Percentiles rank a stretch among this genome's conserved stretches.
phyloP scores from a whole-genome alignment of 225 moss, liverwort and hornwort species.

The Rhytidiadelphus loreus region DNA sequence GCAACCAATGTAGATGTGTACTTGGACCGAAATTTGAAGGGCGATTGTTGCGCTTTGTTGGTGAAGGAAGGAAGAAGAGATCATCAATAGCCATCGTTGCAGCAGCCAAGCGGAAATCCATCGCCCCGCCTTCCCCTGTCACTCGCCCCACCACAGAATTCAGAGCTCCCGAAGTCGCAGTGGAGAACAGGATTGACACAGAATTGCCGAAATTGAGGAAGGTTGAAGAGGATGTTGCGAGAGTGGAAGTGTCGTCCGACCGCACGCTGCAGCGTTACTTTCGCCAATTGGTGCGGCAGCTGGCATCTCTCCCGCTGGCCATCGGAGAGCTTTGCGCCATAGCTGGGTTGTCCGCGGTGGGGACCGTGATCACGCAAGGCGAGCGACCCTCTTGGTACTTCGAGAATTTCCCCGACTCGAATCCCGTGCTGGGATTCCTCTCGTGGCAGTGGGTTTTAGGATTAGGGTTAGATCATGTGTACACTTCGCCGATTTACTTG shows the following conservation, averaged over 20 bases:
- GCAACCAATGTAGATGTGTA: not conserved
- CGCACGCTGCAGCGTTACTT: constrained; percentile 7
- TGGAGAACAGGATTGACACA: not conserved
- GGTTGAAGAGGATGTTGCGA: not conserved
- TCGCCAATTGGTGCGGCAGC: constrained; percentile 40
- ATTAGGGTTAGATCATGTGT: constrained; percentile 75
- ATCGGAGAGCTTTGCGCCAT: constrained; percentile 71
- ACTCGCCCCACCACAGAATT: constrained; percentile 4
- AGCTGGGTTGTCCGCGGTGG: constrained; percentile 77
- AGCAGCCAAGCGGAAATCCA: not conserved
- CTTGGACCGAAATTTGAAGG: not conserved
- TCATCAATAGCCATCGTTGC: not conserved
- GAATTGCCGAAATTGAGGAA: not conserved
- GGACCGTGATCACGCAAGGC: constrained; percentile 80
- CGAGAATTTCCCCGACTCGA: constrained; percentile 65
- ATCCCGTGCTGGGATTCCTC: constrained; percentile 75
- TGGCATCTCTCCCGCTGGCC: constrained; percentile 83
- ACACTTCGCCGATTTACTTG: constrained; percentile 72
- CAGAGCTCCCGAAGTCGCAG: constrained; percentile 10
- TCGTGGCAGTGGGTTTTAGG: constrained; percentile 82
- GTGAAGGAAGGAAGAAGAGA: not conserved
- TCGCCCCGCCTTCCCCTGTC: not conserved
- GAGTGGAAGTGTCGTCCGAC: constrained; percentile 18
- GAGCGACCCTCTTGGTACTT: constrained; percentile 82
- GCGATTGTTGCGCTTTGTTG: not conserved